Evolutionary conservation across 257 asterid genomes (phyloP), one percentile per base, ranked within the genome.

Genomic region (Anisodus tanguticus): DNA sequence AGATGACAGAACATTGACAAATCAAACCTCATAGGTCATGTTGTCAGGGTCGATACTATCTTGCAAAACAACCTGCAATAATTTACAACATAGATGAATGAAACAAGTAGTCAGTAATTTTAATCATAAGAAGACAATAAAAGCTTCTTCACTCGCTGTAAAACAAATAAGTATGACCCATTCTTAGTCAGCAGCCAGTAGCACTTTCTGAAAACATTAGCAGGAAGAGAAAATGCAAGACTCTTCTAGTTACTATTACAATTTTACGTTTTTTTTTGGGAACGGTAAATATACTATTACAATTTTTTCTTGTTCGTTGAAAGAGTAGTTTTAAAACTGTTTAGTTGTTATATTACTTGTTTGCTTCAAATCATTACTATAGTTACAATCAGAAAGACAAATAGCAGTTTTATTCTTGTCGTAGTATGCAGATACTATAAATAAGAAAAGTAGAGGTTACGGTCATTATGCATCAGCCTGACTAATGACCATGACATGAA

Each of bases 11-110:
- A 63, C 67, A 11, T 10, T 51, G 57, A 69, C 74, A 67, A 59
- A 51, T 35, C 90, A 64, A 62, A 93, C 97, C 97, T 93, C 97
- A 87, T 93, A 93, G 12, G 95, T 92, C 97, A 93, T 93, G 88
- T 86, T 90, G 90, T 93, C 97, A 60, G 93, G 97, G 82, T 93
- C 94, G 54, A 93, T 87, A 71, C 86, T 89, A 86, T 93, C 95
- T 83, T 92, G 93, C 95, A 94, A 92, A 84, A 89, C 90, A 79
- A 90, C 92, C 95, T 93, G 90, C 84, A 86, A 49, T 72, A 49
- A 62, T 31, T 41, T 83, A 78, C 58, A 9, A 85, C 43, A 70
- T 77, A 78, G 82, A 83, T 41, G 82, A 70, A 86, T 57, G 31
- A 69, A 85, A 63, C 6, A 10, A 53, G 58, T 72, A 15, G 19